Conservation (phyloP, 169 alveolate genomes). For the Toxoplasma gondii region DNA sequence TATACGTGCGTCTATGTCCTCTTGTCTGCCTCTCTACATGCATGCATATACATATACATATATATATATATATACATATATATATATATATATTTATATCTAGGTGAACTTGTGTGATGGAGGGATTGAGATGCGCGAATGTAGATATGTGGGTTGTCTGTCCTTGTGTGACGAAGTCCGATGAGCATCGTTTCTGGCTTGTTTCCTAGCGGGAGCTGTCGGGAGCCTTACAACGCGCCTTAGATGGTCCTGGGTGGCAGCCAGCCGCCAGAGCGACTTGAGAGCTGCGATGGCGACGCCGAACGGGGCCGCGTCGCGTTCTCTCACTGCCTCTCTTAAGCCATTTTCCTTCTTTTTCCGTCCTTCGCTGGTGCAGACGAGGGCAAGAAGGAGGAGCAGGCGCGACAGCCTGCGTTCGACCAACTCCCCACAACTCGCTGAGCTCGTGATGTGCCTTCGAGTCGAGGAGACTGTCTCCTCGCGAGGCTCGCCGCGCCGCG, state of each 20-base stretch:
- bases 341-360: neutral
- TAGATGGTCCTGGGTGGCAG: neutral
- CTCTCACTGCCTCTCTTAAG: neutral
- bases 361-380: neutral
- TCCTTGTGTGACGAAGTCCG: no score
- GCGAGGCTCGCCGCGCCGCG: neutral
- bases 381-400: neutral
- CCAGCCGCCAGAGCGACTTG: constrained; percentile 2
- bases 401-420: neutral
- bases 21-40: neutral
- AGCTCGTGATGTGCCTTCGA: neutral
- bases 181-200: no score
- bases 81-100: neutral
- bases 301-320: neutral
- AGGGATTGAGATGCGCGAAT: no score
- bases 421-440: constrained; percentile 14
- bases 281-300: neutral
- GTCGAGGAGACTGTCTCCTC: no score
- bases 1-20: neutral
- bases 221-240: neutral
- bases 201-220: no score
- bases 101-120: neutral
- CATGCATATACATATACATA: neutral
- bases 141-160: no score
- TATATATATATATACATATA: neutral